Evolutionary conservation across 2,329 filamentous ascomycete genomes (phyloP), one percentile per base, ranked within the genome.

Genomic region (Cladophialophora psammophila): DNA sequence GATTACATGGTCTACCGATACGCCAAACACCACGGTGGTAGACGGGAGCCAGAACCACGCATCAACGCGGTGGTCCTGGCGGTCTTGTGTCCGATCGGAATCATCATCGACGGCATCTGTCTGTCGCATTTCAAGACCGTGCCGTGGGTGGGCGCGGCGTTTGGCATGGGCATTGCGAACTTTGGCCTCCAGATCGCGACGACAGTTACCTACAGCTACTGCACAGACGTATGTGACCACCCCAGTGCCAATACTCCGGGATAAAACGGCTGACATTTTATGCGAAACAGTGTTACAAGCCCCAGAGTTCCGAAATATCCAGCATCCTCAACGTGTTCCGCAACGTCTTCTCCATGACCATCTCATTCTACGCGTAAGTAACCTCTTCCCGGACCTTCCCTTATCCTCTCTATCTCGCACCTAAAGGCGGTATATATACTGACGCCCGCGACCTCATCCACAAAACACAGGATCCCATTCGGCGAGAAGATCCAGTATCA

Each of bases 91-190:
- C 74, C 74, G 0, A 64, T 71, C 18, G 75, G 75, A 6, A 66
- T 76, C 69, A 77, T 75, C 45, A 73, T 76, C 54, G 74, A 75
- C 58, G 75, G 74, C 18, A 69, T 75, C n/a, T 73, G 71, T 58
- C 63, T 76, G 66, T 48, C 60, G 32, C 65, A 75, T 58, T 69
- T 73, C 50, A 75, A 72, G 18, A 75, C 75, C 9, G 71, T 75
- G 38, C 53, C 60, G 2, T 79, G 76, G 75, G 70, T 74, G n/a
- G 77, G 76, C 1, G 73, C 75, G 5, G 76, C 76, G 0, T 72
- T 80, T 45, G 78, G 78, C 5, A 80, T 80, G 69, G 76, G 73
- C 0, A 77, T 78, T 45, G 75, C 76, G 5, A 74, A 73, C 56
- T 72, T 76, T 56, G 78, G 78, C 13, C 65, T 78, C 35, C 78